Evolutionary conservation across 2,329 filamentous ascomycete genomes (phyloP).

Genomic region (Penicillium sumatraense): DNA sequence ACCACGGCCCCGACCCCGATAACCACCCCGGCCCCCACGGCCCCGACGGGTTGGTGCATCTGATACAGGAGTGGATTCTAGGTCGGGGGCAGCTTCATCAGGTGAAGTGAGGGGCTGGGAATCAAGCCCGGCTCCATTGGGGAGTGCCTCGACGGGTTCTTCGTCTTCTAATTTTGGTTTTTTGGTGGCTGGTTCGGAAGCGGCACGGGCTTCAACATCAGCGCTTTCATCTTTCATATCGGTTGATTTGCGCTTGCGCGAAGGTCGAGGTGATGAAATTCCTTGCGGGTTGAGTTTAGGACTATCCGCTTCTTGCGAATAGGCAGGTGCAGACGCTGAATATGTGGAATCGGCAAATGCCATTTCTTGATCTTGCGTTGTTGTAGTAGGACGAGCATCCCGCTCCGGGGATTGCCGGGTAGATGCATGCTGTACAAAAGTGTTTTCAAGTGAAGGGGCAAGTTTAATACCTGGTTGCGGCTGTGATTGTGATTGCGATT

Average conservation of each 20-base stretch:
- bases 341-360: neutral
- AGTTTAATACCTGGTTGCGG: conserved; percentile 14
- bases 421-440: neutral
- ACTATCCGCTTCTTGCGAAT: neutral
- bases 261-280: conserved; percentile 17
- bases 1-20: conserved; percentile 34
- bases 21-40: conserved; percentile 20
- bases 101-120: conserved; percentile 26
- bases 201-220: conserved; percentile 19
- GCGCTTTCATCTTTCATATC: conserved; percentile 25
- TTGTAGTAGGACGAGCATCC: neutral
- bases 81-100: conserved; percentile 14
- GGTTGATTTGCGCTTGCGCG: conserved; percentile 33
- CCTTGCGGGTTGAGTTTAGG: neutral
- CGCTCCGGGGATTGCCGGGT: neutral
- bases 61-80: conserved; percentile 2
- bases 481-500: neutral
- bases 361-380: neutral
- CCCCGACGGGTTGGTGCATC: conserved; percentile 11
- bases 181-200: conserved; percentile 27
- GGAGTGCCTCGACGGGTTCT: conserved; percentile 19
- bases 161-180: conserved; percentile 38
- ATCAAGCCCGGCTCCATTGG: conserved; percentile 25
- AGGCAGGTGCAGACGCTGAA: neutral
- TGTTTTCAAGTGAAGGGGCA: neutral